Evolutionary conservation across 352 stramenopile genomes (phyloP).

Genomic region (Phytophthora tubulina): DNA sequence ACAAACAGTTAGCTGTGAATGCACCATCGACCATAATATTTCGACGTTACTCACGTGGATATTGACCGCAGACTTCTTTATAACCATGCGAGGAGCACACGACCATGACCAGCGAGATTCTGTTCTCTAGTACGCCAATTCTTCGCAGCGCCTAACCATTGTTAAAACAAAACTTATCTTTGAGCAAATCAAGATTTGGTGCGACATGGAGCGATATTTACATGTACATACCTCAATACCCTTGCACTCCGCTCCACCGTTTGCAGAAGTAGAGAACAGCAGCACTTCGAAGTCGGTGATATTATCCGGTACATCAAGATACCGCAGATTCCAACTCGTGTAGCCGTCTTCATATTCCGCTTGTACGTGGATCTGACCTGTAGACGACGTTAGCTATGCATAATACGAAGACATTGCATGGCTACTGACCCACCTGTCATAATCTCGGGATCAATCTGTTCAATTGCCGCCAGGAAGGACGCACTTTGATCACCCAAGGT

Average conservation of each 20-base stretch:
- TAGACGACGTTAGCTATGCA: no score
- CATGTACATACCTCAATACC: constrained; percentile 13
- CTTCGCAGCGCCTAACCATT: background rate
- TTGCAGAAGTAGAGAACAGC: constrained; percentile 22
- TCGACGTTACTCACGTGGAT: constrained; percentile 2
- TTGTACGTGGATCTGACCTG: constrained; percentile 22
- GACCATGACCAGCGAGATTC: constrained; percentile 15
- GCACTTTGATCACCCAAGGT: background rate
- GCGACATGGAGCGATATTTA: no score
- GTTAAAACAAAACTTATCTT: background rate
- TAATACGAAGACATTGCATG: no score
- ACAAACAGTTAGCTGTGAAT: background rate
- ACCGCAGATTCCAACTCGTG: constrained; percentile 9
- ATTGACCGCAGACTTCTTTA: constrained; percentile 10
- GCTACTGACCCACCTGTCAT: background rate
- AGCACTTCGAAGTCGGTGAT: constrained; percentile 7
- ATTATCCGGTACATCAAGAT: constrained; percentile 24
- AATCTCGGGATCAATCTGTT: background rate
- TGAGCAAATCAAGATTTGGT: background rate
- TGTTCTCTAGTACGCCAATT: constrained; percentile 6
- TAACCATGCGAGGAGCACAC: constrained; percentile 16
- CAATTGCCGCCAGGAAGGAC: background rate
- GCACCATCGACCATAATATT: background rate
- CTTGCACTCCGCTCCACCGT: constrained; percentile 17
- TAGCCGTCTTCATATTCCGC: background rate